These are phyloP conservation scores for Lachnellula willkommii DNA, from an alignment of 2,329 filamentous ascomycete species.

Conservation along the genomic window DNA sequence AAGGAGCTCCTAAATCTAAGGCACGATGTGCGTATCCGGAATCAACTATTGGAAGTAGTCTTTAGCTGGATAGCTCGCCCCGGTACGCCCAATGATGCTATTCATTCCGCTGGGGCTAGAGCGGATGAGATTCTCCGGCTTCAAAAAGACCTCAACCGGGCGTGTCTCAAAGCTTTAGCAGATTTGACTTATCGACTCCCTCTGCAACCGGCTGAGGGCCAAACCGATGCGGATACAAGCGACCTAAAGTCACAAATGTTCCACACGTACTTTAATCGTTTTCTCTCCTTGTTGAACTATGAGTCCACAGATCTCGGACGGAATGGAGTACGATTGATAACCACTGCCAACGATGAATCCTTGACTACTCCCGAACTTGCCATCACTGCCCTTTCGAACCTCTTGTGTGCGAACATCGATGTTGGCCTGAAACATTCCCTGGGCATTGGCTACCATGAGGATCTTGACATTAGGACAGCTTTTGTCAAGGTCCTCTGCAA, in stretches of 20 bases:
- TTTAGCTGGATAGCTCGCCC: conserved; percentile 64
- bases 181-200: conserved; percentile 62
- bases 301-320: conserved; percentile 44
- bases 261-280: conserved; percentile 65
- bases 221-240: conserved; percentile 60
- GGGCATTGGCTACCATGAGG: conserved; percentile 66
- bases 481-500: conserved; percentile 67
- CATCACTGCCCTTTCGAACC: conserved; percentile 63
- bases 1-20: conserved; percentile 64
- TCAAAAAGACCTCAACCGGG: conserved; percentile 61
- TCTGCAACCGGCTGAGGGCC: conserved; percentile 59
- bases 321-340: conserved; percentile 37
- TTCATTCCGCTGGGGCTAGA: conserved; percentile 37
- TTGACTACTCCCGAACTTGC: conserved; percentile 56
- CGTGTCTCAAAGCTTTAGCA: conserved; percentile 59
- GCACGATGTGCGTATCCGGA: conserved; percentile 63
- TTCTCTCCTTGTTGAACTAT: conserved; percentile 59
- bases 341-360: conserved; percentile 46
- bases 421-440: conserved; percentile 66
- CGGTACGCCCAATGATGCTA: conserved; percentile 45
- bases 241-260: conserved; percentile 68
- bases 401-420: conserved; percentile 66
- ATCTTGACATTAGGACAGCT: conserved; percentile 62
- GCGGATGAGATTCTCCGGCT: conserved; percentile 53
- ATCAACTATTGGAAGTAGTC: conserved; percentile 62